Conservation (phyloP, 345 rosid species). For the Lumnitzera racemosa region DNA sequence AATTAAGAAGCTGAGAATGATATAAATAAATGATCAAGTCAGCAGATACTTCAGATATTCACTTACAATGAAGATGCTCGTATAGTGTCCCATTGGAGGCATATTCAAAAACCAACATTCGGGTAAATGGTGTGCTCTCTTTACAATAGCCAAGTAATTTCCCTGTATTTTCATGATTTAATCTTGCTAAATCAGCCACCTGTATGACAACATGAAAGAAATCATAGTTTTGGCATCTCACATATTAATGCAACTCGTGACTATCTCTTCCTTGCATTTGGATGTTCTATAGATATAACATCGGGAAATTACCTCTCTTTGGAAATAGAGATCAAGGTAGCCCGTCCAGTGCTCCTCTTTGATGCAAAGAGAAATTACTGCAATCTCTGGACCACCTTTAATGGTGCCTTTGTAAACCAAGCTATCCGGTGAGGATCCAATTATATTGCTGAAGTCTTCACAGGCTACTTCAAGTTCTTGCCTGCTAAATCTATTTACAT, state of each 20-base stretch:
- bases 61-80: conserved; percentile 94
- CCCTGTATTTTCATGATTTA: conserved; percentile 71
- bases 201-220: conserved; percentile 22
- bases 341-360: conserved; percentile 95
- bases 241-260: conserved; percentile 9
- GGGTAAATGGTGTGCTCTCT: conserved; percentile 74
- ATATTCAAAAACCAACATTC: conserved; percentile 93
- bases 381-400: conserved; percentile 93
- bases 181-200: conserved; percentile 97
- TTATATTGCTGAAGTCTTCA: conserved; percentile 98
- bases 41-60: conserved; percentile 6
- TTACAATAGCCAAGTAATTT: conserved; percentile 83
- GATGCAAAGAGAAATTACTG: conserved; percentile 77
- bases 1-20: conserved; percentile 9
- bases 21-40: neutral
- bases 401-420: conserved; percentile 85
- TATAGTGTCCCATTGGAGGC: conserved; percentile 92
- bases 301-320: conserved; percentile 62
- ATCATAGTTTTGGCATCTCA: neutral
- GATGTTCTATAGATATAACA: neutral
- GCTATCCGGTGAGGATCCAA: conserved; percentile 91
- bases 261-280: conserved; percentile 2
- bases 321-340: conserved; percentile 88
- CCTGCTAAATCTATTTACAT: conserved; percentile 70
- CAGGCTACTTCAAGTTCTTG: conserved; percentile 98